phyloP scores from a whole-genome alignment of 768 basidiomycete species.

The Lactifluus hygrophoroides region DNA sequence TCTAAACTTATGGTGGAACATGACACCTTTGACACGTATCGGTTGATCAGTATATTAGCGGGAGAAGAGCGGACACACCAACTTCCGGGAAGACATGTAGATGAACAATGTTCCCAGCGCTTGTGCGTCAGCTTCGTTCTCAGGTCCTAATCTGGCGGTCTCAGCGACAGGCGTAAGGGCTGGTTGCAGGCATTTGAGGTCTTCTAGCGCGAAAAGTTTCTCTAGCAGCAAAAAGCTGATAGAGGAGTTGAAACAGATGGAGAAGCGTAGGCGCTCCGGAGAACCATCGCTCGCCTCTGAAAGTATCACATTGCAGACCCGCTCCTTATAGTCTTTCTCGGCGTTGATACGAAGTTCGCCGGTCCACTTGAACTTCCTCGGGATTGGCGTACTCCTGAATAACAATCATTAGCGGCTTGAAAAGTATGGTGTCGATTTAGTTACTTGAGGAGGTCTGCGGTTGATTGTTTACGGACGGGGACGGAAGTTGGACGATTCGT shows the following conservation, averaged over 20 bases:
- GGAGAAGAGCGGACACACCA: constrained; percentile 2
- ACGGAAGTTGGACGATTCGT: not conserved
- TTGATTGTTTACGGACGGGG: constrained; percentile 22
- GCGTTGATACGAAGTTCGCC: constrained; percentile 43
- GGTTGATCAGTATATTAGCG: constrained; percentile 3
- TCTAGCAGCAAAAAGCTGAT: constrained; percentile 36
- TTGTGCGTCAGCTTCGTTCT: constrained; percentile 32
- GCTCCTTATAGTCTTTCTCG: constrained; percentile 31
- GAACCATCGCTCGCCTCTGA: constrained; percentile 36
- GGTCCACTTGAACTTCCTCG: constrained; percentile 58
- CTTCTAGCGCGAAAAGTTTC: constrained; percentile 40
- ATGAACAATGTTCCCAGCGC: constrained; percentile 34
- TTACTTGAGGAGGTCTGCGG: constrained; percentile 21
- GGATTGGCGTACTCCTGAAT: constrained; percentile 33
- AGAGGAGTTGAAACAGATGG: constrained; percentile 33
- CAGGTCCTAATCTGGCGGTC: constrained; percentile 41
- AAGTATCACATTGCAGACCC: constrained; percentile 42
- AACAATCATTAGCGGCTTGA: constrained; percentile 2
- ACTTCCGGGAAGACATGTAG: constrained; percentile 45
- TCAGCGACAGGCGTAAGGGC: constrained; percentile 46
- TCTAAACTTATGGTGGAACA: constrained; percentile 42
- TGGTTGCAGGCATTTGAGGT: constrained; percentile 39
- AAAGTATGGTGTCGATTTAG: not conserved
- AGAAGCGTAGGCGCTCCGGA: constrained; percentile 40
- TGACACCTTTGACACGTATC: constrained; percentile 9